A percentile compares a stretch with the other conserved stretches of the same genome.
phyloP scores from a whole-genome alignment of 495 filamentous ascomycete species.

The Friedmanniomyces simplex region DNA sequence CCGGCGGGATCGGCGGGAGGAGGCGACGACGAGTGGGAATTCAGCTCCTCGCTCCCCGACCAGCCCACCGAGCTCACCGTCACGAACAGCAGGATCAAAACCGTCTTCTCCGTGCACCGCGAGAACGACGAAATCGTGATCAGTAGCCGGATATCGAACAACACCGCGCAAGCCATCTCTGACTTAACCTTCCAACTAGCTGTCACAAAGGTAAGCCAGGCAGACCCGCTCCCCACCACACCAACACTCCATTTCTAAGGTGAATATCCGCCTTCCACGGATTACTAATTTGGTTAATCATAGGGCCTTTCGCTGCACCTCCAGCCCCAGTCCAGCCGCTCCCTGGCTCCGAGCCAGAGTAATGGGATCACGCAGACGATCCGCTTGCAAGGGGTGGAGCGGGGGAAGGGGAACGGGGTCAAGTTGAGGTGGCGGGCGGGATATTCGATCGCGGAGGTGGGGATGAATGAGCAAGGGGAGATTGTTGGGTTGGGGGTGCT shows the following conservation, averaged over 20 bases:
- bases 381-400: conserved; percentile 58
- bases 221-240: neutral
- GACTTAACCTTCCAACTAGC: conserved; percentile 87
- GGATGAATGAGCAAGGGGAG: conserved; percentile 74
- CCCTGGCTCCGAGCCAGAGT: conserved; percentile 59
- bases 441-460: conserved; percentile 58
- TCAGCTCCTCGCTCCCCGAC: conserved; percentile 75
- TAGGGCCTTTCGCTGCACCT: conserved; percentile 73
- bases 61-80: conserved; percentile 53
- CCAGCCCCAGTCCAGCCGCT: conserved; percentile 70
- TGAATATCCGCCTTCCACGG: no score
- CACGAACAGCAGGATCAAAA: conserved; percentile 42
- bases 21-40: conserved; percentile 83
- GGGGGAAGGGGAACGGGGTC: conserved; percentile 60
- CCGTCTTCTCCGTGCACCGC: conserved; percentile 42
- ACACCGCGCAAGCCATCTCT: conserved; percentile 53
- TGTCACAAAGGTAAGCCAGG: conserved; percentile 65
- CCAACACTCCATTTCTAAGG: no score
- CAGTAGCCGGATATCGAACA: conserved; percentile 65
- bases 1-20: conserved; percentile 29
- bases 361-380: conserved; percentile 78
- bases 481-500: conserved; percentile 73
- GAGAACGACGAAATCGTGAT: conserved; percentile 44
- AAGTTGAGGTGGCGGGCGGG: conserved; percentile 82
- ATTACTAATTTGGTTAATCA: neutral